Evolutionary conservation across 768 basidiomycete genomes (phyloP).

Genomic region (Xerocomellus chrysenteron): DNA sequence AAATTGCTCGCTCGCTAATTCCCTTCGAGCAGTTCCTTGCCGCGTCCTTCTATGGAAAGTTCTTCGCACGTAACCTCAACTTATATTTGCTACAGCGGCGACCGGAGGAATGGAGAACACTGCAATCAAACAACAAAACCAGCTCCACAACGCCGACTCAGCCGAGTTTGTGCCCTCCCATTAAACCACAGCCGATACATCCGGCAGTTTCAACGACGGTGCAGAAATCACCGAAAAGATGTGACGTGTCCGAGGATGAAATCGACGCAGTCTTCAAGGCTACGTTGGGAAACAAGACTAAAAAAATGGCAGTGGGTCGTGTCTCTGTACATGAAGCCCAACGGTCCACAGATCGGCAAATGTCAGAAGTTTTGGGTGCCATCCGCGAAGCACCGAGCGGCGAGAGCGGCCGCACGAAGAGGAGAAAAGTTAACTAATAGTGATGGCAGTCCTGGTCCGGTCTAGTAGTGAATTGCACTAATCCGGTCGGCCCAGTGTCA

Average conservation of each 20-base stretch:
- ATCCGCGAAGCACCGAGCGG: slow-evolving; percentile 56
- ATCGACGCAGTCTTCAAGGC: slow-evolving; percentile 73
- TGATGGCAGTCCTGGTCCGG: neutral
- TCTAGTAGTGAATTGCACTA: neutral
- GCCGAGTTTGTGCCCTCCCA: slow-evolving; percentile 14
- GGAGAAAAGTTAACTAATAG: slow-evolving; percentile 17
- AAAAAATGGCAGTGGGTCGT: slow-evolving; percentile 47
- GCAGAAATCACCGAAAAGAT: slow-evolving; percentile 47
- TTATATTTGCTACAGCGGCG: slow-evolving; percentile 74
- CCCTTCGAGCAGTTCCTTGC: slow-evolving; percentile 69
- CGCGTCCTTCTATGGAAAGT: slow-evolving; percentile 83
- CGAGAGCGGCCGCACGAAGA: slow-evolving; percentile 40
- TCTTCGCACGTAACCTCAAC: slow-evolving; percentile 77
- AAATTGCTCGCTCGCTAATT: slow-evolving; percentile 81
- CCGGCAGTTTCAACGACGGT: neutral
- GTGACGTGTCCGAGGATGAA: slow-evolving; percentile 52
- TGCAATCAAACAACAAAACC: slow-evolving; percentile 50
- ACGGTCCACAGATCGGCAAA: slow-evolving; percentile 33
- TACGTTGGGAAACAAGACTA: slow-evolving; percentile 56
- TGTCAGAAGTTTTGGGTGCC: slow-evolving; percentile 56
- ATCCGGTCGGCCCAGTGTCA: neutral
- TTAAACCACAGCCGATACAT: neutral
- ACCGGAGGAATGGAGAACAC: slow-evolving; percentile 81
- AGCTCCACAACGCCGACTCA: slow-evolving; percentile 11
- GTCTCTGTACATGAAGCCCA: slow-evolving; percentile 10